phyloP scores from a whole-genome alignment of 345 rosid genomes.

The Lepidium didymum region DNA sequence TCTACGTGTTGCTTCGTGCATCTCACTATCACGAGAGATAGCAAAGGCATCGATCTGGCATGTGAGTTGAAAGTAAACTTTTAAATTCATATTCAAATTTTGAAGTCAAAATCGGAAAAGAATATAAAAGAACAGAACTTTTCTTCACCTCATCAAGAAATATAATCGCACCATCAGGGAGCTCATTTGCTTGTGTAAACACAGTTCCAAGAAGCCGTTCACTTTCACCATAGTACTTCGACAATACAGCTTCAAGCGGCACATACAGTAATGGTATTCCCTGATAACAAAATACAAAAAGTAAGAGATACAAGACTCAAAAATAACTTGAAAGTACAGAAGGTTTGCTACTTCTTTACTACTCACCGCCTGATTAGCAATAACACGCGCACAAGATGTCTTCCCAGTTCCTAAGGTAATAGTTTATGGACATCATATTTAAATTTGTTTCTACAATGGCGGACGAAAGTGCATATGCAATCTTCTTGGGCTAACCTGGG shows the following conservation, averaged over 20 bases:
- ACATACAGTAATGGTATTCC: slow-evolving; percentile 84
- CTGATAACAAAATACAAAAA: slow-evolving; percentile 31
- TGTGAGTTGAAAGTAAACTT: not conserved
- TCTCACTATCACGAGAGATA: slow-evolving; percentile 66
- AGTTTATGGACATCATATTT: slow-evolving; percentile 5
- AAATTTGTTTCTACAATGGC: not conserved
- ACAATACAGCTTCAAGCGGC: slow-evolving; percentile 81
- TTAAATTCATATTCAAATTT: not conserved
- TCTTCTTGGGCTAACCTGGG: slow-evolving; percentile 49
- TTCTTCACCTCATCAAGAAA: slow-evolving; percentile 85
- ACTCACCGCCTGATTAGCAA: slow-evolving; percentile 85
- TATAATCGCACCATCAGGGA: slow-evolving; percentile 72
- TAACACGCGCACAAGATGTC: slow-evolving; percentile 92
- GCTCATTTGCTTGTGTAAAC: slow-evolving; percentile 79
- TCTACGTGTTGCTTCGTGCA: slow-evolving; percentile 96
- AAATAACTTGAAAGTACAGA: not conserved
- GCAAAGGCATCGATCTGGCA: slow-evolving; percentile 95
- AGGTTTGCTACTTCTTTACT: not conserved
- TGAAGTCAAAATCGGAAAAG: not conserved
- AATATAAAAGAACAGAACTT: not conserved
- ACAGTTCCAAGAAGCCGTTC: slow-evolving; percentile 79
- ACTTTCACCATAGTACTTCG: slow-evolving; percentile 92
- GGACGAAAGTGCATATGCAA: not conserved
- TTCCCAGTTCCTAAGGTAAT: slow-evolving; percentile 79
- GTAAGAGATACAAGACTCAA: not conserved